Conservation (phyloP, 2,329 filamentous ascomycete species). For the Mycogone perniciosa region DNA sequence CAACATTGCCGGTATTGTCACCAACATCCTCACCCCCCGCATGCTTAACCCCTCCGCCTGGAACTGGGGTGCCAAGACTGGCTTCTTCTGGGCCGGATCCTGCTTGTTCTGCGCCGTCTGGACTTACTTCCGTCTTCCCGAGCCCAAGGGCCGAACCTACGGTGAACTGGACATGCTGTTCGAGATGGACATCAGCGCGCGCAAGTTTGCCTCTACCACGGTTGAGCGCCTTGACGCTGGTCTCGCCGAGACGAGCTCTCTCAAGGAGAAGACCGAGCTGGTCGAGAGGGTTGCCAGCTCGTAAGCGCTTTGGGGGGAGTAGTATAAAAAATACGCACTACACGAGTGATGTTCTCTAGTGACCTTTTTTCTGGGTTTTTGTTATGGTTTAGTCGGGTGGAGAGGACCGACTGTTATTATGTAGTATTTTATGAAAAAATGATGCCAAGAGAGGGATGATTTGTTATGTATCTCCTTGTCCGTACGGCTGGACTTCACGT, state of each 20-base stretch:
- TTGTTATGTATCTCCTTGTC: no score
- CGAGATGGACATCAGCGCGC: constrained; percentile 35
- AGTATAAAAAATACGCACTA: no score
- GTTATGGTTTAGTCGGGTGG: no score
- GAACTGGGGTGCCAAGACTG: constrained; percentile 43
- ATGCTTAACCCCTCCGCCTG: constrained; percentile 42
- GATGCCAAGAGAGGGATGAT: no score
- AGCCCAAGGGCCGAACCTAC: constrained; percentile 47
- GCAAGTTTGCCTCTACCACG: constrained; percentile 33
- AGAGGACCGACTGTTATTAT: no score
- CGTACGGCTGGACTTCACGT: no score
- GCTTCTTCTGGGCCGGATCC: constrained; percentile 39
- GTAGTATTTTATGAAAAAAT: no score
- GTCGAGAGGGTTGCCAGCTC: constrained; percentile 12
- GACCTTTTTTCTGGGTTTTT: no score
- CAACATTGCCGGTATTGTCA: constrained; percentile 42
- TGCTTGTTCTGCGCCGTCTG: constrained; percentile 42
- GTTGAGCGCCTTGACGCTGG: constrained; percentile 23
- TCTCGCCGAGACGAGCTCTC: constrained; percentile 4
- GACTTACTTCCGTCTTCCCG: constrained; percentile 47
- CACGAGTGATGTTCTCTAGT: no score
- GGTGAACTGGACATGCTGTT: constrained; percentile 53
- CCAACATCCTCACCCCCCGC: constrained; percentile 40
- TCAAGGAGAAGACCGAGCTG: constrained; percentile 19
- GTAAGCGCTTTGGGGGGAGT: no score